These are phyloP conservation scores for Prunus davidiana DNA, from an alignment of 306 rosid species.

Conservation along the genomic window DNA sequence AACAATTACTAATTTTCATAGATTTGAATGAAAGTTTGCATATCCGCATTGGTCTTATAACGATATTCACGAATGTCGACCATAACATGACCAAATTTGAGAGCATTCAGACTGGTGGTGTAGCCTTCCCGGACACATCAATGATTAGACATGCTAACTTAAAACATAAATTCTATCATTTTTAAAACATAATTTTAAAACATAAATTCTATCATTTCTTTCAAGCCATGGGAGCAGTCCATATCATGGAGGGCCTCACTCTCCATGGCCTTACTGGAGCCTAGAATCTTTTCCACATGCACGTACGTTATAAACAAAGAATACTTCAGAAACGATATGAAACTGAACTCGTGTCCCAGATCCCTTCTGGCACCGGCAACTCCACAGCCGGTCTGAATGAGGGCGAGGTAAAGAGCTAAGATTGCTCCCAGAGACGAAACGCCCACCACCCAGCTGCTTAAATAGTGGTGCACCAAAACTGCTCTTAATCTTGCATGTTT, in stretches of 20 bases:
- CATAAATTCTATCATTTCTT: neutral
- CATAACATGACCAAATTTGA: no score
- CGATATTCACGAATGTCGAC: no score
- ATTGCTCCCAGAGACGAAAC: slow-evolving; percentile 36
- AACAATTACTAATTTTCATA: no score
- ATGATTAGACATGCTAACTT: neutral
- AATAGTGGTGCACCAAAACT: slow-evolving; percentile 29
- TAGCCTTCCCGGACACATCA: no score
- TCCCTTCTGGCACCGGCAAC: neutral
- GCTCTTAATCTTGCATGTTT: slow-evolving; percentile 21
- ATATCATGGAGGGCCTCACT: neutral
- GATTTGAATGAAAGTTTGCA: no score
- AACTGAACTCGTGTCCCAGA: neutral
- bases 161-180: neutral
- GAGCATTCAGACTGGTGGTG: no score
- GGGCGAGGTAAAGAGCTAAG: slow-evolving; percentile 34
- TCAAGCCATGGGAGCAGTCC: neutral
- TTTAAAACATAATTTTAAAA: no score
- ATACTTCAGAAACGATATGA: neutral
- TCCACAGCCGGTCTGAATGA: slow-evolving; percentile 27
- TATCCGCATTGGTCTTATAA: no score
- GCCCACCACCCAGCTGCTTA: slow-evolving; percentile 42
- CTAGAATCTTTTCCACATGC: neutral
- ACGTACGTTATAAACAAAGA: neutral
- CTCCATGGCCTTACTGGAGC: neutral